Percentiles rank a stretch among this genome's conserved stretches.
Conservation (phyloP, 23 red algal species). For the Gracilaria vermiculophylla region DNA sequence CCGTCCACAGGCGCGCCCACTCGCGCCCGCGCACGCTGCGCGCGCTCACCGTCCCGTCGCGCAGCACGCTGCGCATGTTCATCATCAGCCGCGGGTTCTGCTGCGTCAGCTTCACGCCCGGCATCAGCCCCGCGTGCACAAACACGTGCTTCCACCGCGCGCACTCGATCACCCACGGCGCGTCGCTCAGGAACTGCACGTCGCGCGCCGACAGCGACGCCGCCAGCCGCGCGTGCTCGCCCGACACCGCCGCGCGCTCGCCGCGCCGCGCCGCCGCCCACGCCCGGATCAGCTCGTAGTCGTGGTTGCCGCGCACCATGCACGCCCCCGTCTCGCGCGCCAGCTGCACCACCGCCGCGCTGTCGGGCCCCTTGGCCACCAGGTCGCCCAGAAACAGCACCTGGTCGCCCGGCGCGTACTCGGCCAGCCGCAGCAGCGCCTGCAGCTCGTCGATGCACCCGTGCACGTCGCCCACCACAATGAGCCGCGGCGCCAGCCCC, state of each 20-base stretch:
- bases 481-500: conserved; percentile 76
- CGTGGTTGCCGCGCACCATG: conserved; percentile 95
- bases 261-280: conserved; percentile 53
- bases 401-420: conserved; percentile 88
- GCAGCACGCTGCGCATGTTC: conserved; percentile 86
- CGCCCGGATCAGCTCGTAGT: conserved; percentile 71
- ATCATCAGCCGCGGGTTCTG: conserved; percentile 97
- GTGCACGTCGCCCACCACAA: conserved; percentile 96
- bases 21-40: conserved; percentile 55
- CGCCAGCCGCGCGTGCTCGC: conserved; percentile 80
- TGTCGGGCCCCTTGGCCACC: conserved; percentile 96
- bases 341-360: conserved; percentile 79
- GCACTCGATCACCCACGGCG: conserved; percentile 90
- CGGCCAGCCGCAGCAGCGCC: conserved; percentile 76
- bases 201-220: conserved; percentile 52
- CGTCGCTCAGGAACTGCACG: conserved; percentile 64
- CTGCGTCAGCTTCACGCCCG: conserved; percentile 71
- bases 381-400: conserved; percentile 90
- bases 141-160: conserved; percentile 72
- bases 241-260: conserved; percentile 23
- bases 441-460: conserved; percentile 92
- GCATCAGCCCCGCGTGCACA: conserved; percentile 94
- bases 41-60: conserved; percentile 78
- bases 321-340: conserved; percentile 81
- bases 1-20: conserved; percentile 93